Evolutionary conservation across 495 filamentous ascomycete genomes (phyloP).

Genomic region (Aspergillus saccharolyticus): DNA sequence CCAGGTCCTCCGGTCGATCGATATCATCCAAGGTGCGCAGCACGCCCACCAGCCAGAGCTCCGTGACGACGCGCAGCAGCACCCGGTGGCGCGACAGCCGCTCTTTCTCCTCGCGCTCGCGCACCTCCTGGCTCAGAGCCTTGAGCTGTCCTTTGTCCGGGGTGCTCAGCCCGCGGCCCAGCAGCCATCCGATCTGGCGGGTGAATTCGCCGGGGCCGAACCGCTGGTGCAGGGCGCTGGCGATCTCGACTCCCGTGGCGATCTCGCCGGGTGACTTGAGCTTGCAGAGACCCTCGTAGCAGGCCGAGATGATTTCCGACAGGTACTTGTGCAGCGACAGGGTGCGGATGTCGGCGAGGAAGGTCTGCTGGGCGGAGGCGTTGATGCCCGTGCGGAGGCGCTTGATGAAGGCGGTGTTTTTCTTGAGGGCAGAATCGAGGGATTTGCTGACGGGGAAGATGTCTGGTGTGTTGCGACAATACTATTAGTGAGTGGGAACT

Average conservation of each 20-base stretch:
- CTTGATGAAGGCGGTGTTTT: slow-evolving; percentile 99
- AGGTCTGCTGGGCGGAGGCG: slow-evolving; percentile 68
- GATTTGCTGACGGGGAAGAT: slow-evolving; percentile 72
- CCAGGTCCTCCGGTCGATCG: slow-evolving; percentile 74
- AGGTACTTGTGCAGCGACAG: slow-evolving; percentile 96
- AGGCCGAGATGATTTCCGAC: slow-evolving; percentile 96
- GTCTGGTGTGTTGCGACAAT: slow-evolving; percentile 46
- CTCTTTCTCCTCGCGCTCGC: slow-evolving; percentile 95
- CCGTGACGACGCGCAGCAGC: slow-evolving; percentile 83
- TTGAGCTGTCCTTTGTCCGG: slow-evolving; percentile 87
- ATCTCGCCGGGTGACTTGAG: slow-evolving; percentile 88
- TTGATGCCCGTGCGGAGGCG: slow-evolving; percentile 86
- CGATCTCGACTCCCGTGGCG: slow-evolving; percentile 84
- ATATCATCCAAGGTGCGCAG: slow-evolving; percentile 87
- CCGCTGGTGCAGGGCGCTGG: slow-evolving; percentile 91
- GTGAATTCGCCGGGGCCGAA: slow-evolving; percentile 92
- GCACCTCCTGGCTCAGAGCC: slow-evolving; percentile 67
- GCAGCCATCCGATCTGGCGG: slow-evolving; percentile 82
- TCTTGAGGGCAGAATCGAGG: slow-evolving; percentile 95
- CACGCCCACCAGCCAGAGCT: slow-evolving; percentile 91
- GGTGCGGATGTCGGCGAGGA: slow-evolving; percentile 86
- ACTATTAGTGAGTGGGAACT: background rate
- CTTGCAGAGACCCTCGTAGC: slow-evolving; percentile 90
- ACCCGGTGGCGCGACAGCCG: slow-evolving; percentile 79
- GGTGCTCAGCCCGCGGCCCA: slow-evolving; percentile 87